Conservation (phyloP, 768 basidiomycete genomes). For the Phlebiopsis gigantea region DNA sequence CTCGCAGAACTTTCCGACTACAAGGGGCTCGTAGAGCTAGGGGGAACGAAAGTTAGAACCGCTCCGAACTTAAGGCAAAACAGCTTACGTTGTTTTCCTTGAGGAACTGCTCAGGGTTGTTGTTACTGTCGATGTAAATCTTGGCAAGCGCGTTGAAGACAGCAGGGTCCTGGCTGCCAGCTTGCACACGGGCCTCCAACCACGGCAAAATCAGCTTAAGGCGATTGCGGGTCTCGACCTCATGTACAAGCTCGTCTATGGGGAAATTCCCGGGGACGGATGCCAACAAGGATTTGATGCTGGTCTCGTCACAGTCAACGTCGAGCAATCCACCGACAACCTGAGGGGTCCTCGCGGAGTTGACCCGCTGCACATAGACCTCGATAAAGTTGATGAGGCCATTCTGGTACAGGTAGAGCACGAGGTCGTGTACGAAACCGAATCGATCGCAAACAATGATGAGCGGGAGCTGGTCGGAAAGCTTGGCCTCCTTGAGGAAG, state of each 20-base stretch:
- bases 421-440: conserved; percentile 98
- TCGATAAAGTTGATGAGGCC: conserved; percentile 96
- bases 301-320: conserved; percentile 95
- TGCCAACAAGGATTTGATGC: conserved; percentile 90
- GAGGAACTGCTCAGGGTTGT: conserved; percentile 94
- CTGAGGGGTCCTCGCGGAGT: conserved; percentile 94
- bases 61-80: background rate
- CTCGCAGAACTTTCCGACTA: conserved; percentile 99
- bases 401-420: conserved; percentile 98
- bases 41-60: conserved; percentile 7
- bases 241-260: conserved; percentile 94
- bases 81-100: conserved; percentile 93
- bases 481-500: conserved; percentile 98
- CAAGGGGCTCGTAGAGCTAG: conserved; percentile 91
- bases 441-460: conserved; percentile 99
- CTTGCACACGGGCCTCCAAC: conserved; percentile 90
- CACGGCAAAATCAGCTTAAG: conserved; percentile 96
- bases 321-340: conserved; percentile 95
- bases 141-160: conserved; percentile 98
- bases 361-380: conserved; percentile 98
- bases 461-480: conserved; percentile 92
- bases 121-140: conserved; percentile 98
- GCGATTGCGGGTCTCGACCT: conserved; percentile 94
- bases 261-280: conserved; percentile 97
- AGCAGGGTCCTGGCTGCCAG: conserved; percentile 90